These are phyloP conservation scores for Phaeosphaeria sp. DNA, from an alignment of 2,329 filamentous ascomycete species.

Conservation along the genomic window DNA sequence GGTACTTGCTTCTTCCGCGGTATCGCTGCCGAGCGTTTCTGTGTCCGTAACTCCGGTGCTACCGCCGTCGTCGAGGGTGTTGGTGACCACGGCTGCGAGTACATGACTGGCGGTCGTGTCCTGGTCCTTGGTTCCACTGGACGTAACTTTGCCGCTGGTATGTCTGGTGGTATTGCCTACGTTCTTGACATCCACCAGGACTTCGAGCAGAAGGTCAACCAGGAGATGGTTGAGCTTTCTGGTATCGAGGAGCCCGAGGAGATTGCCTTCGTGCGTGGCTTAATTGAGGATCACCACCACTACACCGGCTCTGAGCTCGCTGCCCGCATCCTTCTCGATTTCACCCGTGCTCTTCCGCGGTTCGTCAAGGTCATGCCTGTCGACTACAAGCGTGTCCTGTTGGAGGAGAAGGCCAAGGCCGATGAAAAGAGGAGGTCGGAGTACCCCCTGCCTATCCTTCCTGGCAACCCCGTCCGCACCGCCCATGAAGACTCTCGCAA, in stretches of 20 bases:
- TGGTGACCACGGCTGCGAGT: conserved; percentile 96
- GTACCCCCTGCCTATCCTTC: conserved; percentile 79
- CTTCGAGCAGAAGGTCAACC: conserved; percentile 92
- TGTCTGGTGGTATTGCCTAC: conserved; percentile 98
- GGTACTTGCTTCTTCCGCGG: conserved; percentile 97
- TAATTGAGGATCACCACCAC: conserved; percentile 97
- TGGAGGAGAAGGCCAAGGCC: conserved; percentile 84
- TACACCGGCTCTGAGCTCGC: conserved; percentile 97
- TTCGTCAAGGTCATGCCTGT: conserved; percentile 94
- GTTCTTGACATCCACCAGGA: conserved; percentile 88
- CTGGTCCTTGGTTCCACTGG: conserved; percentile 87
- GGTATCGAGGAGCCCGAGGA: conserved; percentile 83
- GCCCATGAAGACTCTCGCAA: conserved; percentile 62
- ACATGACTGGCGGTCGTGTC: conserved; percentile 96
- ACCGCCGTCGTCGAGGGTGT: conserved; percentile 96
- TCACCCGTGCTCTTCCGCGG: conserved; percentile 85
- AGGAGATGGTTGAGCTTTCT: conserved; percentile 94
- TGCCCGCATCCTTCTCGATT: conserved; percentile 92
- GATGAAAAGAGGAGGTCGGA: conserved; percentile 84
- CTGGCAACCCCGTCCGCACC: conserved; percentile 66
- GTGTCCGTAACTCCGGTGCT: conserved; percentile 93
- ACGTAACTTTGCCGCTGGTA: conserved; percentile 96
- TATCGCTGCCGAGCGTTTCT: conserved; percentile 94
- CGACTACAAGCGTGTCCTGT: conserved; percentile 93
- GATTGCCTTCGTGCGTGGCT: conserved; percentile 85